Evolutionary conservation across 768 basidiomycete genomes (phyloP).

Genomic region (Boletus sp.): DNA sequence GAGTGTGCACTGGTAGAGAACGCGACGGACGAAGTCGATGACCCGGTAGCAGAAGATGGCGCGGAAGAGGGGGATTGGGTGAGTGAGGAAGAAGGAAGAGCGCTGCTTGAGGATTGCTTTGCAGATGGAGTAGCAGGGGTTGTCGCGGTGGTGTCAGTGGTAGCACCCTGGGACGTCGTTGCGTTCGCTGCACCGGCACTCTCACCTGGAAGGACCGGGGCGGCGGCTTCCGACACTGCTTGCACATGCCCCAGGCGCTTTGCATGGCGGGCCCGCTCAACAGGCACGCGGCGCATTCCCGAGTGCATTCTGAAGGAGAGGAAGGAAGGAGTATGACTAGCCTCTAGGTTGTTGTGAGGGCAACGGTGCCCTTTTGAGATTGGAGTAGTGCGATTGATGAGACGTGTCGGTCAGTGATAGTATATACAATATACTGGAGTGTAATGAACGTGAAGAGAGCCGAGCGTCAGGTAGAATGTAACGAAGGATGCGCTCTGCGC

Average conservation of each 20-base stretch:
- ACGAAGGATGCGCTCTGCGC: not conserved
- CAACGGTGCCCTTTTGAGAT: not conserved
- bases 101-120: slow-evolving; percentile 13
- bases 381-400: not conserved
- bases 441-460: slow-evolving; percentile 19
- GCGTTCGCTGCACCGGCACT: not conserved
- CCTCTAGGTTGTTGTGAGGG: not conserved
- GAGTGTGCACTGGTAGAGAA: not conserved
- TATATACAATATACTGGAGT: not conserved
- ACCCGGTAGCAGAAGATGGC: slow-evolving; percentile 4
- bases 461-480: slow-evolving; percentile 4
- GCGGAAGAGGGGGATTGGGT: slow-evolving; percentile 5
- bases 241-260: slow-evolving; percentile 32
- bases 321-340: not conserved
- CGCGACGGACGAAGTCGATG: slow-evolving; percentile 10
- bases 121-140: slow-evolving; percentile 7
- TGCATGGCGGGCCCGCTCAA: slow-evolving; percentile 33
- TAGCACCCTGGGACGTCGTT: not conserved
- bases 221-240: slow-evolving; percentile 1
- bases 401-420: not conserved
- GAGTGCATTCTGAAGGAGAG: slow-evolving; percentile 25
- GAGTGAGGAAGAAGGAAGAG: slow-evolving; percentile 10
- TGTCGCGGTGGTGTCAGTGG: not conserved
- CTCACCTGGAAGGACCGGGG: slow-evolving; percentile 1
- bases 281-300: slow-evolving; percentile 26